Evolutionary conservation across 768 basidiomycete species (phyloP).

Genomic region (Mycena rosella): DNA sequence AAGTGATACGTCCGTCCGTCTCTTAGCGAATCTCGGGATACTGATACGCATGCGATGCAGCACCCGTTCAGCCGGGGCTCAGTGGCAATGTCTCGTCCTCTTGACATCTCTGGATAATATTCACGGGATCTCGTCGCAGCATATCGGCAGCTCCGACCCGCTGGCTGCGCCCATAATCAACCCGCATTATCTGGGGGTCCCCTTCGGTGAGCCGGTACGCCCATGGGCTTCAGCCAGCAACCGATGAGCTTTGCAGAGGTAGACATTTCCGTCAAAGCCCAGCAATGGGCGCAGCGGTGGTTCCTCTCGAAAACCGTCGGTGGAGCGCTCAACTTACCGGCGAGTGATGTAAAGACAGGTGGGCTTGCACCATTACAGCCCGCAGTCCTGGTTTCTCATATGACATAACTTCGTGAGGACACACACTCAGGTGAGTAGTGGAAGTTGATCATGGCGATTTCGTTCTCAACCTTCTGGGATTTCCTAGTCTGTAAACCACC

Average conservation of each 20-base stretch:
- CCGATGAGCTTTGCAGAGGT: not conserved
- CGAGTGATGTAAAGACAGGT: not conserved
- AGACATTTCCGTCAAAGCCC: not conserved
- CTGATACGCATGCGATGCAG: not conserved
- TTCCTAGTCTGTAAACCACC: not conserved
- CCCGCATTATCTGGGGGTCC: not conserved
- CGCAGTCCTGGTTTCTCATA: not conserved
- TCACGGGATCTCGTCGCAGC: not conserved
- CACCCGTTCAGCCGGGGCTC: slow-evolving; percentile 2
- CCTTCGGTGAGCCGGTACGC: not conserved
- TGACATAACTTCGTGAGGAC: not conserved
- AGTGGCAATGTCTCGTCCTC: not conserved
- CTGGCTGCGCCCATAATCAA: not conserved
- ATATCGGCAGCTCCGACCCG: not conserved
- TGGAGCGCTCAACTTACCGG: not conserved
- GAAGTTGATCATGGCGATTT: no score
- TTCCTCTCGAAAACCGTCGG: not conserved
- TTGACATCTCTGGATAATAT: not conserved
- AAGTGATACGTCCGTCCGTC: not conserved
- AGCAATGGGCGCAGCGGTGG: not conserved
- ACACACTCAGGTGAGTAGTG: not conserved
- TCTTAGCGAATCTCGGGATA: not conserved
- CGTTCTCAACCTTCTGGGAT: not conserved
- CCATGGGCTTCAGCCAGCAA: not conserved
- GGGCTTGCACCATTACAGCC: not conserved